Conservation (phyloP, 1,284 basidiomycete species). For the Mycena sp. region DNA sequence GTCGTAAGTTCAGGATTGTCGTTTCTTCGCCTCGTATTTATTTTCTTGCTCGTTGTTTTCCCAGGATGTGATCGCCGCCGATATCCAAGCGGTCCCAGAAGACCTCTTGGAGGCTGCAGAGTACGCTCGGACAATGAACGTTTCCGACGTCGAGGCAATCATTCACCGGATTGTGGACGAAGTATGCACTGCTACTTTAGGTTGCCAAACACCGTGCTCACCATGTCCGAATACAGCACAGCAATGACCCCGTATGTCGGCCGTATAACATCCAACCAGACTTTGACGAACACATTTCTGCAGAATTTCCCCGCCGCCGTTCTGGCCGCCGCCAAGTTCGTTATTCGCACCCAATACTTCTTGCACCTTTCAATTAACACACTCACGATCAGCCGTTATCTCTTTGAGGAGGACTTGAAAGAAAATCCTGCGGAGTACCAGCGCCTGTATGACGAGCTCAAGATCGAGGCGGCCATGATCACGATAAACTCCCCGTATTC, state of each 20-base stretch:
- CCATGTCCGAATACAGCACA: constrained; percentile 15
- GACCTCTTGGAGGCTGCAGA: constrained; percentile 30
- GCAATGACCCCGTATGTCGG: constrained; percentile 29
- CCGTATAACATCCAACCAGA: no score
- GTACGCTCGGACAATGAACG: constrained; percentile 29
- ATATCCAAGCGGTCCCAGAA: constrained; percentile 22
- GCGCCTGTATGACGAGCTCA: constrained; percentile 42
- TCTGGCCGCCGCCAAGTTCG: constrained; percentile 28
- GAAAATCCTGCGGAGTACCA: constrained; percentile 18
- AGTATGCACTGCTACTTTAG: not conserved
- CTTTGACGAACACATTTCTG: not conserved
- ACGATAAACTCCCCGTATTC: constrained; percentile 59
- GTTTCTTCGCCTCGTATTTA: not conserved
- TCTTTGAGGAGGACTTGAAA: constrained; percentile 20
- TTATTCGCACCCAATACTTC: not conserved
- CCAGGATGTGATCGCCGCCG: not conserved
- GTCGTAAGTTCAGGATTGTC: not conserved
- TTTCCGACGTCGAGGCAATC: constrained; percentile 25
- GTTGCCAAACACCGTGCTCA: not conserved
- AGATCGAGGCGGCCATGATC: constrained; percentile 46
- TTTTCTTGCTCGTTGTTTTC: not conserved
- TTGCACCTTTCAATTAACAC: not conserved
- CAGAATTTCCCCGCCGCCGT: constrained; percentile 33
- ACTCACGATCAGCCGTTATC: constrained; percentile 26
- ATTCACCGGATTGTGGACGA: constrained; percentile 30